Base-by-base conservation (phyloP, 2,329 filamentous ascomycete species). In the Elsinoe batatas region DNA sequence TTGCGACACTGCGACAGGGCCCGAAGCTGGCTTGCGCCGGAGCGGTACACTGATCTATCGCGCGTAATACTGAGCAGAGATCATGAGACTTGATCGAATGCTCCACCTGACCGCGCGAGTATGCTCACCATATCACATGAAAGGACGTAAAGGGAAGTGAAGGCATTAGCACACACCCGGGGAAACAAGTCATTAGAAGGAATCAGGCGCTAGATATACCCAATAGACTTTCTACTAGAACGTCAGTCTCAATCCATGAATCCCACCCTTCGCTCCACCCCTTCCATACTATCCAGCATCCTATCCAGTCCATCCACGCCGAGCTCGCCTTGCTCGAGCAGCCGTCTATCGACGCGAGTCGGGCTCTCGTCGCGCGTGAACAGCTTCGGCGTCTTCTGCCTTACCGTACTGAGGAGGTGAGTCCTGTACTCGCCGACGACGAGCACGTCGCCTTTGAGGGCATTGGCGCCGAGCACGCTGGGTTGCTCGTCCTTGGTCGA, bases 21-120 rank as follows among this genome's bases (percentile, higher is more conserved):
- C 18, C 7, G 51, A 18, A 36, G 51, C 51, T 54, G 38, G 51
- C 51, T 22, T 8, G 15, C 15, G 55, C 46, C 55, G 37, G 35
- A 38, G 55, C 44, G 26, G 15, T 35, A 37, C 47, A 43, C 76
- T 69, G 63, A 68, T 76, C 35, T 77, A 64, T 71, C 74, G 74
- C 74, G 70, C 71, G 72, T 69, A 71, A 75, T 77, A 77, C 75
- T 76, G 75, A 77, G 74, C 74, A 72, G 64, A 69, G 74, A 74
- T 74, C 74, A 75, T 74, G 69, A 66, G 64, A 67, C 72, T 75
- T 69, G 71, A 75, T 73, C 62, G 72, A 71, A 69, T 72, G 73
- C 75, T 76, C 75, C 73, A 77, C 75, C 74, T 75, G 69, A 65
- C 66, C 69, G 69, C 72, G 74, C 74, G 74, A 71, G 65, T 22